Evolutionary conservation across 306 rosid species (phyloP), one percentile per base, ranked within the genome.

Genomic region (Corylus americana): DNA sequence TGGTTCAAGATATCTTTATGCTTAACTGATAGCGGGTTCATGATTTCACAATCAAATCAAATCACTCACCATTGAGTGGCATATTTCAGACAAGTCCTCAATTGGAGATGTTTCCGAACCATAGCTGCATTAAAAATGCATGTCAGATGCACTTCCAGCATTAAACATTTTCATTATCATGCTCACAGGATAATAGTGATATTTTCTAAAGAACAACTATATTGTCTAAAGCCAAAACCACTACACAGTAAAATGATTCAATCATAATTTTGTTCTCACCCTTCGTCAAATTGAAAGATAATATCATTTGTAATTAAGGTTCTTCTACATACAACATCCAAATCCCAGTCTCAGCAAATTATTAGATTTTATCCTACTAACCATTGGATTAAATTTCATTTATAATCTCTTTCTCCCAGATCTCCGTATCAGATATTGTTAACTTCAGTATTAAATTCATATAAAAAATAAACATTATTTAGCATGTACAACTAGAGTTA

Each of bases 41-140:
- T 6, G 8, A 35, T 35, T 57, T 49, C 67, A 61, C 58, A 47
- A 44, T 62, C 25, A 61, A 20, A 54, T 14, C 12, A 74, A 80
- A 80, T 74, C 76, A 79, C 97, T 91, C 83, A 94, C 97, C 89
- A 87, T 17, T 63, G 95, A 79, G 73, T 90, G 88, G 89, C 98
- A 92, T 80, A 92, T 84, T 85, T 91, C 93, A 59, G 97, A 88
- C 84, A 91, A 86, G 86, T 92, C 97, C 74, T 82, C 92, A 39
- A 94, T 86, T 39, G 97, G 98, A 80, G 87, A 88, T 57, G 89
- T 54, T 82, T 92, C 90, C 0, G 95, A 90, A 61, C 97, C 98
- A 71, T 94, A 94, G 83, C 98, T 94, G 91, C 93, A 84, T 70
- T 73, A 82, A 67, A 49, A 50, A 79, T 35, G 77, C 47, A 78